A percentile compares a stretch with the other conserved stretches of the same genome.
Evolutionary conservation across 2,329 filamentous ascomycete species (phyloP).

Genomic region (Aspergillus puulaauensis): DNA sequence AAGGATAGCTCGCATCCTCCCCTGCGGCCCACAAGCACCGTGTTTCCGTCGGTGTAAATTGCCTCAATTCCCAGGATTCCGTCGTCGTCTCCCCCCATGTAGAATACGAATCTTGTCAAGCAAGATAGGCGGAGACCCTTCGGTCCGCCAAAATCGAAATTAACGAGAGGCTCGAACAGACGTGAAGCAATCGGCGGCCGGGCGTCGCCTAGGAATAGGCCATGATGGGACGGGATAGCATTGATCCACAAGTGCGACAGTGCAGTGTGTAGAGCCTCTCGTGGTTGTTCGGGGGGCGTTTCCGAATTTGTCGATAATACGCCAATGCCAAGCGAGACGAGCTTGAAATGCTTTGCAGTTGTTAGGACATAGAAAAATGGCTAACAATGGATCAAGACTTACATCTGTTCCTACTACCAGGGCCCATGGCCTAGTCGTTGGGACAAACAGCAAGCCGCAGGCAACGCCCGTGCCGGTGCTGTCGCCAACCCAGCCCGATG

Average conservation of each 20-base stretch:
- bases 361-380: neutral
- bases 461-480: neutral
- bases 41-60: slow-evolving; percentile 2
- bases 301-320: neutral
- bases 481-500: slow-evolving; percentile 10
- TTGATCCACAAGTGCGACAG: slow-evolving; percentile 1
- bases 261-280: neutral
- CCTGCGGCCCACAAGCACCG: slow-evolving; percentile 3
- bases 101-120: slow-evolving; percentile 6
- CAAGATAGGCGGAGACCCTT: slow-evolving; percentile 1
- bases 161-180: slow-evolving; percentile 9
- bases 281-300: neutral
- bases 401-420: slow-evolving; percentile 10
- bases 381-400: neutral
- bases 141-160: slow-evolving; percentile 14
- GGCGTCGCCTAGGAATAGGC: neutral
- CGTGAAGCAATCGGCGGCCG: neutral
- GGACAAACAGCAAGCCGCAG: neutral
- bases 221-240: neutral
- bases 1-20: slow-evolving; percentile 6
- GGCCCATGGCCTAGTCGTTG: neutral
- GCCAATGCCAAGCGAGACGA: neutral
- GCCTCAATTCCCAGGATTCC: slow-evolving; percentile 8
- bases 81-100: slow-evolving; percentile 2
- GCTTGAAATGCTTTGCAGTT: neutral